Percentiles rank a stretch among this genome's conserved stretches.
These are phyloP conservation scores for Claviceps fusiformis DNA, from an alignment of 2,329 filamentous ascomycete genomes.

Conservation along the genomic window DNA sequence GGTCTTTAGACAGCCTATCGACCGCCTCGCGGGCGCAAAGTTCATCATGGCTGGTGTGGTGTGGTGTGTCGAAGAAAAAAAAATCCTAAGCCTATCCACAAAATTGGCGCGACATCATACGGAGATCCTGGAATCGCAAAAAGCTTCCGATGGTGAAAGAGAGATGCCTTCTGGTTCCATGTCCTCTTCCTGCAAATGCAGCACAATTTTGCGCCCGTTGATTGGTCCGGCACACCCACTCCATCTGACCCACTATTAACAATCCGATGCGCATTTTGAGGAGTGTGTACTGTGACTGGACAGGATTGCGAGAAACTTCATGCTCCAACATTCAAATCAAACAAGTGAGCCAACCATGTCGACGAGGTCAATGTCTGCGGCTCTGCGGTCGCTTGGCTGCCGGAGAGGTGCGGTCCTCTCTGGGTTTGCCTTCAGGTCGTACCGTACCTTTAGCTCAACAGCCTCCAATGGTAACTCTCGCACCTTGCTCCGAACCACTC, in stretches of 20 bases:
- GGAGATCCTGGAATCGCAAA: neutral
- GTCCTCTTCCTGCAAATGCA: no score
- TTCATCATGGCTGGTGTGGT: conserved; percentile 35
- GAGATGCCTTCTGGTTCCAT: neutral
- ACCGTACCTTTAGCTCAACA: conserved; percentile 18
- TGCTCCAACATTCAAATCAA: conserved; percentile 1
- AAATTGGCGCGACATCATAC: neutral
- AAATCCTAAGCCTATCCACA: neutral
- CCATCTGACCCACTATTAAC: conserved; percentile 13
- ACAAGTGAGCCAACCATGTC: conserved; percentile 7
- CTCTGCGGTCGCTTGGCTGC: conserved; percentile 13
- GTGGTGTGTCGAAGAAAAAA: conserved; percentile 5
- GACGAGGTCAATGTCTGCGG: conserved; percentile 12
- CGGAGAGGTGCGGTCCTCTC: conserved; percentile 1
- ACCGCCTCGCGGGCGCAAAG: conserved; percentile 48
- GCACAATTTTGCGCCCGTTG: conserved; percentile 7
- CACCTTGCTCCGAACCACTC: neutral
- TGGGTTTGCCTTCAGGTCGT: neutral
- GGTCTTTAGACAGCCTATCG: conserved; percentile 56
- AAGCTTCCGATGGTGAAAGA: neutral
- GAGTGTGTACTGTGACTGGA: neutral
- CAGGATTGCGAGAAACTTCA: conserved; percentile 6
- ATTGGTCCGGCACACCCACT: conserved; percentile 24
- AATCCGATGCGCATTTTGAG: neutral
- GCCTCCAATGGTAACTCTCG: conserved; percentile 16